A percentile compares a stretch with the other conserved stretches of the same genome.
phyloP scores from a whole-genome alignment of 1,284 basidiomycete genomes.

The Melampsora americana region DNA sequence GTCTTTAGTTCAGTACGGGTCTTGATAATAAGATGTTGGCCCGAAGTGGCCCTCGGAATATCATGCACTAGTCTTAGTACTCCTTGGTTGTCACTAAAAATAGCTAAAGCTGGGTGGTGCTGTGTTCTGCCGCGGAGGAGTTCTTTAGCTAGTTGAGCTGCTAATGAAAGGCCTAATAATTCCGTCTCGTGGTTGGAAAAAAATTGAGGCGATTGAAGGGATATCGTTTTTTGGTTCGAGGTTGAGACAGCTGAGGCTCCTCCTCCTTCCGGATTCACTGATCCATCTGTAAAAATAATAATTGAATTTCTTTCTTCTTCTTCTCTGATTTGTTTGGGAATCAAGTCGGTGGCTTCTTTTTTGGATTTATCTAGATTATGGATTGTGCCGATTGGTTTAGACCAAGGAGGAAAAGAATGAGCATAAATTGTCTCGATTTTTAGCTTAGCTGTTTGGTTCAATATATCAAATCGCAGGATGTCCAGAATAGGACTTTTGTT shows the following conservation, averaged over 20 bases:
- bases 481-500: too few relatives aligned
- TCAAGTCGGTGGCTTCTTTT: too few relatives aligned
- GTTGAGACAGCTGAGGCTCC: not conserved
- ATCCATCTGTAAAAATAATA: not conserved
- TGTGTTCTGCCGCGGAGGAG: not conserved
- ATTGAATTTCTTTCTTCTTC: not conserved
- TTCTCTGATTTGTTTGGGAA: not conserved
- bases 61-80: not conserved
- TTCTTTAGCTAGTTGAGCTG: not conserved
- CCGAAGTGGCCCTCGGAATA: not conserved
- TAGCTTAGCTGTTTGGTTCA: too few relatives aligned
- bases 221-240: not conserved
- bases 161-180: not conserved
- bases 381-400: not conserved
- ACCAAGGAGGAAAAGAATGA: not conserved
- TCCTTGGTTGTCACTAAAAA: constrained; percentile 14
- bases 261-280: too few relatives aligned
- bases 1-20: not conserved
- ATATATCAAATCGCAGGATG: too few relatives aligned
- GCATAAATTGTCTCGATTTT: not conserved
- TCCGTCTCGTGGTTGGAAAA: constrained; percentile 8
- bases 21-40: constrained; percentile 10
- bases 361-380: not conserved
- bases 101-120: not conserved
- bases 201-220: not conserved